Percentiles rank a stretch among this genome's conserved stretches.
Conservation (phyloP, 106 monocot species). For the Platanthera zijinensis region DNA sequence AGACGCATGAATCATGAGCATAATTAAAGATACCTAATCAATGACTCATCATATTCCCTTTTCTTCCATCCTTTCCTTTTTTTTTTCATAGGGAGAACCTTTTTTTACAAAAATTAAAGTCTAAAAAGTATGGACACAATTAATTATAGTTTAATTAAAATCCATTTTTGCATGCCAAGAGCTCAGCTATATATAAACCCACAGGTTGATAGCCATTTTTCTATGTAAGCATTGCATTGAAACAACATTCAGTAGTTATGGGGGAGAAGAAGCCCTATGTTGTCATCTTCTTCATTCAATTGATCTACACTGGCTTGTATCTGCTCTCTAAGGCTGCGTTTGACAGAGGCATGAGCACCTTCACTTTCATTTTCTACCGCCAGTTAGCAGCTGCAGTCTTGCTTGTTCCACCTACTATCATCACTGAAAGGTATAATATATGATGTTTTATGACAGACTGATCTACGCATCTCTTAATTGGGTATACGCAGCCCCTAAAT, state of each 20-base stretch:
- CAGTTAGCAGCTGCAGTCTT: conserved; percentile 42
- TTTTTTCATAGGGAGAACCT: not conserved
- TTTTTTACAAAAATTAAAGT: not conserved
- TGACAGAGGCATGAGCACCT: conserved; percentile 41
- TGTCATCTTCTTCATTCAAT: conserved; percentile 40
- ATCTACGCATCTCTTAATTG: too few relatives aligned
- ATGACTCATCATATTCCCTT: not conserved
- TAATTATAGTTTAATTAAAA: too few relatives aligned
- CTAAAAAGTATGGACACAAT: too few relatives aligned
- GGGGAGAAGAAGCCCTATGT: conserved; percentile 32
- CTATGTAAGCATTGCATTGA: not conserved
- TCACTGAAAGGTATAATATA: conserved; percentile 33
- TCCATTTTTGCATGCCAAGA: not conserved
- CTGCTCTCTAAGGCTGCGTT: conserved; percentile 66
- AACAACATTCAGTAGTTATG: conserved; percentile 6
- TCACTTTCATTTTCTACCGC: conserved; percentile 63
- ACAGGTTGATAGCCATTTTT: not conserved
- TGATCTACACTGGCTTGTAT: conserved; percentile 45
- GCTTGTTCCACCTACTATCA: conserved; percentile 37
- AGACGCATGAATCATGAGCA: not conserved
- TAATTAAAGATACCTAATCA: not conserved
- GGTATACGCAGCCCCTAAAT: too few relatives aligned
- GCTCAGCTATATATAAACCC: not conserved
- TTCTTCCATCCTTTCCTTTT: not conserved
- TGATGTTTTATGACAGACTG: not conserved